Conservation (phyloP, 352 stramenopile genomes). For the Phytophthora ramorum region DNA sequence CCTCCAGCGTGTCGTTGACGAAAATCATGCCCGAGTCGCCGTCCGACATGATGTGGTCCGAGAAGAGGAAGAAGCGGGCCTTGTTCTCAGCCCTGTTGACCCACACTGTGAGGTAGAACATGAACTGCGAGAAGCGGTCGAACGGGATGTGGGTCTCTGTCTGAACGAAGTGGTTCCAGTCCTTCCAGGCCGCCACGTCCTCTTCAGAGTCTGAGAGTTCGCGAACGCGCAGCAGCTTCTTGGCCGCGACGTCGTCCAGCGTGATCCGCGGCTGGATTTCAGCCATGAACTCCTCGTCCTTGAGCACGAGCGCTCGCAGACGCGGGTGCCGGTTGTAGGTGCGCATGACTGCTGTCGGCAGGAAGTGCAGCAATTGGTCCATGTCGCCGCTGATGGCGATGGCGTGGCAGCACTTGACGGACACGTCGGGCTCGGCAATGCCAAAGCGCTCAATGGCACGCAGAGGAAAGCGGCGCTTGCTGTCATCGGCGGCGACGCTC, state of each 20-base stretch:
- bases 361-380: slow-evolving; percentile 41
- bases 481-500: background rate
- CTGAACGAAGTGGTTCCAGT: slow-evolving; percentile 51
- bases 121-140: slow-evolving; percentile 57
- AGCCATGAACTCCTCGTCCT: slow-evolving; percentile 44
- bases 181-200: slow-evolving; percentile 25
- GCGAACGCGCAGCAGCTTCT: slow-evolving; percentile 37
- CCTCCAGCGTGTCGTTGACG: slow-evolving; percentile 54
- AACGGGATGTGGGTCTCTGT: slow-evolving; percentile 37
- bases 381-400: slow-evolving; percentile 46
- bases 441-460: slow-evolving; percentile 49
- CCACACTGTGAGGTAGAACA: slow-evolving; percentile 58
- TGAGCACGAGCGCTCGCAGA: slow-evolving; percentile 49
- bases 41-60: slow-evolving; percentile 72
- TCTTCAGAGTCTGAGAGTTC: slow-evolving; percentile 33
- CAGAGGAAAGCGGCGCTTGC: slow-evolving; percentile 37
- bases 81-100: slow-evolving; percentile 35
- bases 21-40: slow-evolving; percentile 52
- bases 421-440: slow-evolving; percentile 36
- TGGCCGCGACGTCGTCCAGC: slow-evolving; percentile 39
- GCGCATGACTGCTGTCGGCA: slow-evolving; percentile 58
- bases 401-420: slow-evolving; percentile 45
- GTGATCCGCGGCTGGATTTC: slow-evolving; percentile 49
- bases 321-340: slow-evolving; percentile 71
- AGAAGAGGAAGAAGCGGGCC: slow-evolving; percentile 56